Percentiles rank a stretch among this genome's conserved stretches.
Evolutionary conservation across 371 early-diverging fungal species (phyloP).

Genomic region (Mycotypha africana): DNA sequence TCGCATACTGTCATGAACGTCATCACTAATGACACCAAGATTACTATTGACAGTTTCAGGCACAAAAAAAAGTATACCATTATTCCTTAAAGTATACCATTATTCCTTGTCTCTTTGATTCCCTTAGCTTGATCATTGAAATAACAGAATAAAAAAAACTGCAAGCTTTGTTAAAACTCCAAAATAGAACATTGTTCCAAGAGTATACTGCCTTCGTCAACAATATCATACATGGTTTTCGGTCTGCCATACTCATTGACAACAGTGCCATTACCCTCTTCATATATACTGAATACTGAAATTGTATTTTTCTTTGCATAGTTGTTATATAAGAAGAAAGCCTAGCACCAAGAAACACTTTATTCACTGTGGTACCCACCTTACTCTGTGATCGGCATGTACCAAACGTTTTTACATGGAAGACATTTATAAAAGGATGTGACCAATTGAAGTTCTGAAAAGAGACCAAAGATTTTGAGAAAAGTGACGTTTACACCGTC

Average conservation of each 20-base stretch:
- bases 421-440: no score
- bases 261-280: slow-evolving; percentile 12
- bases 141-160: slow-evolving; percentile 4
- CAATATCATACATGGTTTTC: slow-evolving; percentile 9
- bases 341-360: no score
- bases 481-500: no score
- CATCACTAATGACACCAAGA: slow-evolving; percentile 5
- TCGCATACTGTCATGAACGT: slow-evolving; percentile 5
- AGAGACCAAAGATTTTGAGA: no score
- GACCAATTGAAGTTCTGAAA: no score
- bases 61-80: slow-evolving; percentile 10
- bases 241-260: slow-evolving; percentile 12
- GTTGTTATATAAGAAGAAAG: no score
- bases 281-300: no score
- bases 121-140: slow-evolving; percentile 10
- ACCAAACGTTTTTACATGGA: no score
- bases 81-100: slow-evolving; percentile 6
- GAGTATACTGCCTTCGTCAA: slow-evolving; percentile 8
- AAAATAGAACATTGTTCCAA: slow-evolving; percentile 3
- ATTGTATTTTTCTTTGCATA: no score
- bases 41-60: slow-evolving; percentile 6
- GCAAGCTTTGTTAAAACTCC: slow-evolving; percentile 7
- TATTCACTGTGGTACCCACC: no score
- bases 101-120: slow-evolving; percentile 8
- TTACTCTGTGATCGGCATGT: no score